Conservation (phyloP, 345 rosid genomes). For the Aquilaria yunnanensis region DNA sequence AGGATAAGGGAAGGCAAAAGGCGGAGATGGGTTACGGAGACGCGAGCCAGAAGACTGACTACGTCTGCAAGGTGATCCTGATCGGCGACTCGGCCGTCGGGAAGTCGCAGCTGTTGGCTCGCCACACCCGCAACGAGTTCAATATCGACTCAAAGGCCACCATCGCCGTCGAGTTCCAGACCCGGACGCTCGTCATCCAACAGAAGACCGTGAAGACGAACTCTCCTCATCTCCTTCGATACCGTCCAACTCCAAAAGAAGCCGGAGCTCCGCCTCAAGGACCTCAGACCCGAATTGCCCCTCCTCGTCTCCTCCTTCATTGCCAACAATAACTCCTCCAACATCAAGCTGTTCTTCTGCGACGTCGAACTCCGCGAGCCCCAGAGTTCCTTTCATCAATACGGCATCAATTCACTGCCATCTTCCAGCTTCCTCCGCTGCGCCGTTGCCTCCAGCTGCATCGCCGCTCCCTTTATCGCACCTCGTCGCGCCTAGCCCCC, state of each 20-base stretch:
- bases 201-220: slow-evolving; percentile 13
- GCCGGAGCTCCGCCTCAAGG: slow-evolving; percentile 59
- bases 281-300: slow-evolving; percentile 56
- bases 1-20: slow-evolving; percentile 1
- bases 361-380: slow-evolving; percentile 68
- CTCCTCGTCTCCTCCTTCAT: slow-evolving; percentile 58
- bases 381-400: slow-evolving; percentile 58
- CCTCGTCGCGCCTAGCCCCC: no score
- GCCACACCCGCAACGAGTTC: slow-evolving; percentile 39
- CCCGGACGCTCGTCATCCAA: slow-evolving; percentile 5
- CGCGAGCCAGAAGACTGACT: slow-evolving; percentile 38
- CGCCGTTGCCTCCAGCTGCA: no score
- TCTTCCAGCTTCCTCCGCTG: no score
- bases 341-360: slow-evolving; percentile 67
- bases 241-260: slow-evolving; percentile 58
- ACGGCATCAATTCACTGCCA: slow-evolving; percentile 87
- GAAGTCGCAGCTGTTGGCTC: slow-evolving; percentile 38
- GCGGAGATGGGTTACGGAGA: slow-evolving; percentile 22
- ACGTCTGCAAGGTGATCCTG: slow-evolving; percentile 40
- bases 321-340: slow-evolving; percentile 42
- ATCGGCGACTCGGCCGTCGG: slow-evolving; percentile 26
- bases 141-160: slow-evolving; percentile 42
- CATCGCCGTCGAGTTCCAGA: slow-evolving; percentile 25
- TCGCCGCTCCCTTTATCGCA: no score
- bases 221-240: slow-evolving; percentile 80